These are phyloP conservation scores for Penicillium antarcticum DNA, from an alignment of 495 filamentous ascomycete species.

Conservation along the genomic window DNA sequence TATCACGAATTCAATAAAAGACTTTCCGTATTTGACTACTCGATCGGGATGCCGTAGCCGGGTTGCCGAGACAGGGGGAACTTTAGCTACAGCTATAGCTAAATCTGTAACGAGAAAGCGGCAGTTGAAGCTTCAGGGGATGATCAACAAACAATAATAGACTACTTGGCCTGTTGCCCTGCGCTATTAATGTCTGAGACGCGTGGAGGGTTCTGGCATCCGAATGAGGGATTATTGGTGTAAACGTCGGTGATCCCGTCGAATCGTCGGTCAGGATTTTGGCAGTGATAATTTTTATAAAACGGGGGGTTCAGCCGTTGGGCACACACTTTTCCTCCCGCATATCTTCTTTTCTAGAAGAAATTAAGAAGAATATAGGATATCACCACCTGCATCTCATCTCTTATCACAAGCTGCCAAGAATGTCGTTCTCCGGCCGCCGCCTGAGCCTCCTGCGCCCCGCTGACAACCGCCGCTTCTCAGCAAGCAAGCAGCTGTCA, in stretches of 20 bases:
- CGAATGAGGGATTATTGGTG: not conserved
- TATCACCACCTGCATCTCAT: not conserved
- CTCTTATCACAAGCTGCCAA: constrained; percentile 10
- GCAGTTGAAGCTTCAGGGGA: too few species aligned
- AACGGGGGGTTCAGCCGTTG: not conserved
- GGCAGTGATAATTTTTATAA: not conserved
- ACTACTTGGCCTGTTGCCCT: too few species aligned
- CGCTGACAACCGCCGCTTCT: constrained; percentile 33
- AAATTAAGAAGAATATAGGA: too few species aligned
- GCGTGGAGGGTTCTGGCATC: too few species aligned
- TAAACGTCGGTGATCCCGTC: constrained; percentile 21
- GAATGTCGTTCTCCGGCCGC: constrained; percentile 52
- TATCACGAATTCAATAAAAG: not conserved
- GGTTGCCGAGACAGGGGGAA: not conserved
- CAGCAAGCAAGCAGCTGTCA: constrained; percentile 38
- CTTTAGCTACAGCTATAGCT: too few species aligned
- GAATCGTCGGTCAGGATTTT: constrained; percentile 21
- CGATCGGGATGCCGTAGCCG: constrained; percentile 1
- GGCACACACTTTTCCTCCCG: not conserved
- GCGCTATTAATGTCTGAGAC: too few species aligned
- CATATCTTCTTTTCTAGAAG: not conserved
- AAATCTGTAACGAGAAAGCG: too few species aligned
- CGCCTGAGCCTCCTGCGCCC: constrained; percentile 46
- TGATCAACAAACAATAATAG: too few species aligned
- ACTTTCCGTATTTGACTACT: not conserved